These are phyloP conservation scores for Chlamydomonas sp. DNA, from an alignment of 139 green algal species.

Conservation along the genomic window DNA sequence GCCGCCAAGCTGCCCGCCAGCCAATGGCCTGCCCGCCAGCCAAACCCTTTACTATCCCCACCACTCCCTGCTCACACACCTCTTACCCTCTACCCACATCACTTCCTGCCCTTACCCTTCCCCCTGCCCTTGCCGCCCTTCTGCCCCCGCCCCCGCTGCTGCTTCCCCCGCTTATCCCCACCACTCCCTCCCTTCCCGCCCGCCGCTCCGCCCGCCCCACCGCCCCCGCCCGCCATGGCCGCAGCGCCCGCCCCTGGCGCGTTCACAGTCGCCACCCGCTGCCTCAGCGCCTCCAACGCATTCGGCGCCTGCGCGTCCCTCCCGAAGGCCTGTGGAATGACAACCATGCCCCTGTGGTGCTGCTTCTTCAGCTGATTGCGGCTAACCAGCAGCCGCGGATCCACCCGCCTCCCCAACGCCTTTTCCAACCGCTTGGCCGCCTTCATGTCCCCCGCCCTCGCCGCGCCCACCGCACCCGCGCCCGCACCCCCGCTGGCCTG, in stretches of 20 bases:
- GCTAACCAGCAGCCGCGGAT: constrained; percentile 24
- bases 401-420: not conserved
- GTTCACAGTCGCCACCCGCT: constrained; percentile 24
- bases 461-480: not conserved
- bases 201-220: not conserved
- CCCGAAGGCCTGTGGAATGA: constrained; percentile 55
- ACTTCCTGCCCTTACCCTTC: not conserved
- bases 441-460: not conserved
- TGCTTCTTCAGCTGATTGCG: constrained; percentile 40
- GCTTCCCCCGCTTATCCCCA: not conserved
- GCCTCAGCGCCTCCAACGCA: constrained; percentile 58
- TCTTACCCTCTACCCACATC: too few species aligned
- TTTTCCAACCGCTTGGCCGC: not conserved
- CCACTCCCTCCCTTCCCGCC: not conserved
- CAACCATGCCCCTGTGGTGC: constrained; percentile 14
- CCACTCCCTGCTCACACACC: too few species aligned
- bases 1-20: too few species aligned
- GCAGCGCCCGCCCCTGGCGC: not conserved
- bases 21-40: too few species aligned
- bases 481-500: not conserved
- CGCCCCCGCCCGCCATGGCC: not conserved
- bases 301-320: constrained; percentile 55
- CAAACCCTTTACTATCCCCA: too few species aligned
- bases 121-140: constrained; percentile 2
- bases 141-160: not conserved